phyloP scores from a whole-genome alignment of 441 rosid genomes.

The Erodium texanum region DNA sequence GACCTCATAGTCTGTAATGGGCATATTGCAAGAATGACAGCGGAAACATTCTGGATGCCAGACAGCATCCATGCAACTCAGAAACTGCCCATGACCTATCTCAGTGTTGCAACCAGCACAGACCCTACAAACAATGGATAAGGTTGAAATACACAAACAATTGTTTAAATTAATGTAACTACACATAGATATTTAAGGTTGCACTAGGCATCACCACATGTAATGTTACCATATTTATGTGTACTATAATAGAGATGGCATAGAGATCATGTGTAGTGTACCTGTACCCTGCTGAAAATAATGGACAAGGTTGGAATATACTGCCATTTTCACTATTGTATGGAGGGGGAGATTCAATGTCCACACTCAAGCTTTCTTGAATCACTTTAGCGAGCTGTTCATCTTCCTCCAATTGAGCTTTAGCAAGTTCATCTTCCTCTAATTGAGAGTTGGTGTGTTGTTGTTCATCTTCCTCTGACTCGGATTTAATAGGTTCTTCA shows the following conservation, averaged over 20 bases:
- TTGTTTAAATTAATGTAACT: no score
- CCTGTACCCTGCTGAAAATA: slow-evolving; percentile 53
- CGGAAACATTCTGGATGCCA: slow-evolving; percentile 98
- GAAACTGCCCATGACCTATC: slow-evolving; percentile 75
- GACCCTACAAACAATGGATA: slow-evolving; percentile 30
- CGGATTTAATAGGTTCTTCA: background rate
- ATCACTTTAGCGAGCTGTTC: slow-evolving; percentile 67
- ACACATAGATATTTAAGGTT: no score
- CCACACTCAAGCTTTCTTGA: slow-evolving; percentile 46
- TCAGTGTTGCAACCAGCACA: slow-evolving; percentile 77
- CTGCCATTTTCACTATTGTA: slow-evolving; percentile 19
- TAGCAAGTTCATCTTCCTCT: slow-evolving; percentile 46
- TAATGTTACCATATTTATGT: no score
- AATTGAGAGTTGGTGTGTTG: slow-evolving; percentile 28
- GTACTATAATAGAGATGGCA: slow-evolving; percentile 13
- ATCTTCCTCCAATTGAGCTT: slow-evolving; percentile 45
- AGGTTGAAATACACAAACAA: no score
- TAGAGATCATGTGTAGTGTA: slow-evolving; percentile 19
- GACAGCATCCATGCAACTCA: slow-evolving; percentile 74
- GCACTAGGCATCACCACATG: no score
- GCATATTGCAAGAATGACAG: slow-evolving; percentile 68
- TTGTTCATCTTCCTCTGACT: slow-evolving; percentile 33
- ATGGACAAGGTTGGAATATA: slow-evolving; percentile 30
- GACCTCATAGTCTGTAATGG: slow-evolving; percentile 87
- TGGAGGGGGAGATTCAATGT: slow-evolving; percentile 37